Evolutionary conservation across 2,329 filamentous ascomycete genomes (phyloP).

Genomic region (Fusarium drepaniforme): DNA sequence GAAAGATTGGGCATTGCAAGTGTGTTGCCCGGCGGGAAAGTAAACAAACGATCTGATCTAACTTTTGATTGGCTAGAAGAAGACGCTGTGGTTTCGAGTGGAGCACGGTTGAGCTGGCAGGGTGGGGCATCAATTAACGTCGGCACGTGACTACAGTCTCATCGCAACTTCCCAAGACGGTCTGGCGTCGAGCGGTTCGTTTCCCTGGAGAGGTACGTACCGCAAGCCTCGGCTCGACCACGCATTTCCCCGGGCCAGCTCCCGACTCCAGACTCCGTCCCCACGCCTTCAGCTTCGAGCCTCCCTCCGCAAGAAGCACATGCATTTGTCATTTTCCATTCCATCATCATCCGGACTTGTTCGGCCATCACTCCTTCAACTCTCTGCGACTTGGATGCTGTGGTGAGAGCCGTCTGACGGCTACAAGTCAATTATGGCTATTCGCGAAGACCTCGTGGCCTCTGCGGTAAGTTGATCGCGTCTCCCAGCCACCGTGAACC

Average conservation of each 20-base stretch:
- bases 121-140: background rate
- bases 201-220: conserved; percentile 28
- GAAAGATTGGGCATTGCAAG: conserved; percentile 32
- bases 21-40: conserved; percentile 56
- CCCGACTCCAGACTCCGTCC: conserved; percentile 41
- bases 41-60: conserved; percentile 53
- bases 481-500: conserved; percentile 13
- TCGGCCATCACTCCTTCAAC: conserved; percentile 5
- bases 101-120: conserved; percentile 29
- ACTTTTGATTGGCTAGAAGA: conserved; percentile 44
- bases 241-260: conserved; percentile 42
- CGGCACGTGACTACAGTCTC: conserved; percentile 25
- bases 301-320: conserved; percentile 45
- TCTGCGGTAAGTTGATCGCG: conserved; percentile 73
- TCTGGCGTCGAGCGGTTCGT: background rate
- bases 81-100: conserved; percentile 6
- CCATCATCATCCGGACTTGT: conserved; percentile 26
- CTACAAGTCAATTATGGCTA: conserved; percentile 70
- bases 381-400: conserved; percentile 34
- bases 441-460: conserved; percentile 92
- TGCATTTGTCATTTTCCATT: conserved; percentile 42
- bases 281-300: conserved; percentile 25
- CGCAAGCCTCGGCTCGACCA: conserved; percentile 49
- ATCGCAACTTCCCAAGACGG: background rate
- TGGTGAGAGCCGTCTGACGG: conserved; percentile 37